Base-by-base conservation (phyloP, 768 basidiomycete genomes). In the Termitomyces sp. region DNA sequence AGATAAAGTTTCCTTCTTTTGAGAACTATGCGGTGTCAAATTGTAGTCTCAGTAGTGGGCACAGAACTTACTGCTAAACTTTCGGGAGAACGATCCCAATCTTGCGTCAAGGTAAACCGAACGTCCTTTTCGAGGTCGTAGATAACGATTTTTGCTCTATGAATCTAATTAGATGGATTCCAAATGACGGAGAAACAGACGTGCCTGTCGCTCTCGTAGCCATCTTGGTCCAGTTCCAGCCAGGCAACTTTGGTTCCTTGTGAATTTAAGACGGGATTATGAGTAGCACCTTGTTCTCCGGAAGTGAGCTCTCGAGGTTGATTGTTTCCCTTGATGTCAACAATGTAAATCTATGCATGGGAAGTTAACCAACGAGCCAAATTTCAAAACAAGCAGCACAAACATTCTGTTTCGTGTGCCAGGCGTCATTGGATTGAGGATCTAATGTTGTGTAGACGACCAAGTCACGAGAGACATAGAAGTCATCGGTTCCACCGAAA, bases 371-470 rank as follows among this genome's bases (percentile, higher is more conserved):
- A 28, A 52, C 30, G 43, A 16, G 55, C 49, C 16, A 16, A 26
- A 50, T 55, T 10, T 41, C 30, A 33, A n/a, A 28, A 13, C 18
- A 36, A 13, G 3, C 10, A 36, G 14, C 20, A 55, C 55, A 50
- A 26, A 95, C 89, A 66, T 95, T 87, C 68, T 93, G 89, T 66
- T 91, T 92, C 2, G 96, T 98, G 72, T 98, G 95, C 80, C 79
- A 86, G 0, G 95, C 89, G 46, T 82, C 79, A 13, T 85, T 84
- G 18, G 95, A 79, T 56, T 79, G 66, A 1, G 92, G 89, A 66
- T 96, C 91, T 68, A 95, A 95, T 55, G 93, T 79, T 5, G 93
- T 93, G 68, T 96, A 91, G 38, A 93, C 79, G 56, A 98, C 82
- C 58, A 87, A 79, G 12, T 78, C 77, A 2, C 75, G 69, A 5